Evolutionary conservation across 495 filamentous ascomycete species (phyloP), one percentile per base, ranked within the genome.

Genomic region (Pseudoneurospora amorphoporcata): DNA sequence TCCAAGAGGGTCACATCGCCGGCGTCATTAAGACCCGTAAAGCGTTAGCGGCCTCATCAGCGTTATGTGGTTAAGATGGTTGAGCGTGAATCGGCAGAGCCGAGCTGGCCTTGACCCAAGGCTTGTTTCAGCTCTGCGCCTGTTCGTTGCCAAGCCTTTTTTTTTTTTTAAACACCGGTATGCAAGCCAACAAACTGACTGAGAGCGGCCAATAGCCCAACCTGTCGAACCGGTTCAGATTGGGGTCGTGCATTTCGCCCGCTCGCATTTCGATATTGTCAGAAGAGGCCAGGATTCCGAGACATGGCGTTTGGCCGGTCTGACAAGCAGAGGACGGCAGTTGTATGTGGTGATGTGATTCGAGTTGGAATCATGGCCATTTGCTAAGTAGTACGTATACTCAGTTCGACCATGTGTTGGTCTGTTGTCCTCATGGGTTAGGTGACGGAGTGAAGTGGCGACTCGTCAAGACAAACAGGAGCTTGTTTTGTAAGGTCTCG

Each of bases 1-100:
- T 81, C 78, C 70, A 80, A 72, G 77, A 78, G 78, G 78, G 78
- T 75, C 77, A 71, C 72, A 14, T 35, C 68, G 72, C 69, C 42
- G 47, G 69, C n/a, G 39, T 17, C 29, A 19, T 69, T 68, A 70
- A 68, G 68, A 69, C 73, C 73, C 47, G 23, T 23, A 23, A 23
- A 23, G 45, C 45, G 45, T 45, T 53, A 53, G 45, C 19, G 45
- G 19, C 39, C 39, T 8, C 39, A 12, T 8, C 3, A 40, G 10
- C 45, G 45, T n/a, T 23, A 8, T 53, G 29, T 53, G 19, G 53
- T 16, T 16, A 61, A 17, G 29, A 61, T 32, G 29, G 29, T 35
- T 12, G 16, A 32, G 29, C 14, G 6, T 61, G 53, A 61, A 35
- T 61, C 29, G 53, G 53, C 14, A 35, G 53, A 19, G 19, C 45